Base-by-base conservation (phyloP, 1,139 yeast species). In the Lipomyces yarrowii region DNA sequence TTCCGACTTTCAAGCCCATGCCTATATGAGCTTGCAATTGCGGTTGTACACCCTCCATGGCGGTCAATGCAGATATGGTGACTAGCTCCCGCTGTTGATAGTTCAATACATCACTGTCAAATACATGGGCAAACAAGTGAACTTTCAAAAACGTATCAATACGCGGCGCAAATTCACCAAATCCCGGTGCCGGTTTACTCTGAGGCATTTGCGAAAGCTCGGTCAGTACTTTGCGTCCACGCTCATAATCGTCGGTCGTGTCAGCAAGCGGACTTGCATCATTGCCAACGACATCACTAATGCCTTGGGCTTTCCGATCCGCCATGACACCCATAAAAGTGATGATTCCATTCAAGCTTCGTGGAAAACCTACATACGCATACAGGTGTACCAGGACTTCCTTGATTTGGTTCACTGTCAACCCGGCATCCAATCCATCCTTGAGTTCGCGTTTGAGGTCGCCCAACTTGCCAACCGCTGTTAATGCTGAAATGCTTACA, bases 371-470 rank as follows among this genome's bases (percentile, higher is more conserved):
- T 18, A 7, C 23, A 7, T 51, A 51, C 54, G 30, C 54, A 26
- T 51, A 51, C 1, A 18, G 54, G 54, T 51, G 54, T 51, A 51
- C 54, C 54, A 51, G 8, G 32, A 18, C 54, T 51, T 51, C 54
- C 54, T 51, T 51, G 54, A 51, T 51, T 51, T 51, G 30, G 54
- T 51, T 51, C 54, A 51, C 54, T 26, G 54, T 51, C 54, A 51
- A 26, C 11, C 54, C 54, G 54, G 54, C 54, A 51, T 51, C 54
- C 32, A 51, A 51, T 51, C 54, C 54, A 51, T 30, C 54, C 54
- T 18, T 51, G 54, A 51, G 54, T 51, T 51, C 30, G 30, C 32
- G 1, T 26, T 26, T 8, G 15, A 51, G 54, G 54, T 51, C 10
- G 21, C 54, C 32, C 54, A 51, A 7, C 1, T 51, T 51, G 54